A percentile compares a stretch with the other conserved stretches of the same genome.
Conservation (phyloP, 768 basidiomycete genomes). For the Myochromella boudieri region DNA sequence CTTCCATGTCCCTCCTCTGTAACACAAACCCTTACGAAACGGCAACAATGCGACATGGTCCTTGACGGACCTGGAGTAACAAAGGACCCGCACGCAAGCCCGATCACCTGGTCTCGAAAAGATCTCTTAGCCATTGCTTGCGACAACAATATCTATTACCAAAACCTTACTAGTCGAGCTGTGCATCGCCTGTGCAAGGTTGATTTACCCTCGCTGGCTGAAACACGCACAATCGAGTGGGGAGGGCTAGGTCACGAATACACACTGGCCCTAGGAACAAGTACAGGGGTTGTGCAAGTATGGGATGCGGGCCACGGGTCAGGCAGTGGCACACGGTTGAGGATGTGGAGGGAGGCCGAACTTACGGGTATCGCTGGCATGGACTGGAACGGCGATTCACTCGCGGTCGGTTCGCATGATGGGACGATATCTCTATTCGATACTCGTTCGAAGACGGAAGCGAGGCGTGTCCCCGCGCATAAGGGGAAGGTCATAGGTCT, state of each 20-base stretch:
- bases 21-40: constrained; percentile 53
- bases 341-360: constrained; percentile 39
- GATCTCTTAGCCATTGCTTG: constrained; percentile 68
- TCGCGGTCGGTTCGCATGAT: constrained; percentile 63
- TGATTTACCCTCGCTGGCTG: constrained; percentile 28
- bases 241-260: constrained; percentile 37
- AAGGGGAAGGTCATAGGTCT: constrained; percentile 75
- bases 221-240: constrained; percentile 53
- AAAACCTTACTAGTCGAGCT: constrained; percentile 54
- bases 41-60: constrained; percentile 54
- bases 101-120: constrained; percentile 59
- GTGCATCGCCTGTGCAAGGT: constrained; percentile 52
- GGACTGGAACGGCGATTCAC: constrained; percentile 59
- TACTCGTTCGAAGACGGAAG: constrained; percentile 43
- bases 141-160: constrained; percentile 57
- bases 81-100: constrained; percentile 50
- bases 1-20: constrained; percentile 43
- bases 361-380: constrained; percentile 30
- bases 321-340: constrained; percentile 33
- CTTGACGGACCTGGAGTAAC: constrained; percentile 68
- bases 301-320: constrained; percentile 45
- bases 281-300: constrained; percentile 47
- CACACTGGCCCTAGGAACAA: constrained; percentile 53
- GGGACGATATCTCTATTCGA: constrained; percentile 69
- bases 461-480: constrained; percentile 41